phyloP scores from a whole-genome alignment of 2,329 filamentous ascomycete species.

The Aphanoascus verrucosus region DNA sequence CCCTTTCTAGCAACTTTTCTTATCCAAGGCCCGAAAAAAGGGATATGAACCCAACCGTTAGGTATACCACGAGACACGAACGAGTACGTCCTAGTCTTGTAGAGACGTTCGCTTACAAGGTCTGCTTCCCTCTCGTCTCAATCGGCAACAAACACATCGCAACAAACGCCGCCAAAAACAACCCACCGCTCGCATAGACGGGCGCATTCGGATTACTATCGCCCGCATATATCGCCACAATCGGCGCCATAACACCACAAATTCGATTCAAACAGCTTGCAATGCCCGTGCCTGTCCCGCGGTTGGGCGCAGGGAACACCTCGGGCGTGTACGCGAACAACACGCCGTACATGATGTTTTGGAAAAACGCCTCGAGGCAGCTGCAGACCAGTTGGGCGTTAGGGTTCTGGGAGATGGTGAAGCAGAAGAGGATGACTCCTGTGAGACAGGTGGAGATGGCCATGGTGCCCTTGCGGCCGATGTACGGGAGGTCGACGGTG shows the following conservation, averaged over 20 bases:
- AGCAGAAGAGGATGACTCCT: slow-evolving; percentile 45
- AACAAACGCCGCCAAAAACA: slow-evolving; percentile 37
- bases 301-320: slow-evolving; percentile 46
- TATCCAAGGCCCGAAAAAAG: background rate
- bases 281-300: slow-evolving; percentile 46
- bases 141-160: slow-evolving; percentile 39
- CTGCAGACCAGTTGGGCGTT: slow-evolving; percentile 42
- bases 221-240: slow-evolving; percentile 36
- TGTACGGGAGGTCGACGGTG: slow-evolving; percentile 58
- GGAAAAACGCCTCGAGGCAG: slow-evolving; percentile 48
- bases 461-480: slow-evolving; percentile 49
- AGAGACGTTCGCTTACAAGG: slow-evolving; percentile 26
- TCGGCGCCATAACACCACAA: slow-evolving; percentile 35
- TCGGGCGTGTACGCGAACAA: slow-evolving; percentile 51
- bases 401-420: slow-evolving; percentile 41
- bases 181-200: slow-evolving; percentile 36
- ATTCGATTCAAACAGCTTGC: slow-evolving; percentile 38
- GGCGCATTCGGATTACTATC: slow-evolving; percentile 32
- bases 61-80: too few relatives aligned
- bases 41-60: too few relatives aligned
- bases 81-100: too few relatives aligned
- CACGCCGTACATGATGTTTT: slow-evolving; percentile 48
- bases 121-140: slow-evolving; percentile 37
- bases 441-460: slow-evolving; percentile 42
- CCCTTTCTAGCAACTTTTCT: background rate